Evolutionary conservation across 768 basidiomycete species (phyloP).

Genomic region (Pluteus cervinus): DNA sequence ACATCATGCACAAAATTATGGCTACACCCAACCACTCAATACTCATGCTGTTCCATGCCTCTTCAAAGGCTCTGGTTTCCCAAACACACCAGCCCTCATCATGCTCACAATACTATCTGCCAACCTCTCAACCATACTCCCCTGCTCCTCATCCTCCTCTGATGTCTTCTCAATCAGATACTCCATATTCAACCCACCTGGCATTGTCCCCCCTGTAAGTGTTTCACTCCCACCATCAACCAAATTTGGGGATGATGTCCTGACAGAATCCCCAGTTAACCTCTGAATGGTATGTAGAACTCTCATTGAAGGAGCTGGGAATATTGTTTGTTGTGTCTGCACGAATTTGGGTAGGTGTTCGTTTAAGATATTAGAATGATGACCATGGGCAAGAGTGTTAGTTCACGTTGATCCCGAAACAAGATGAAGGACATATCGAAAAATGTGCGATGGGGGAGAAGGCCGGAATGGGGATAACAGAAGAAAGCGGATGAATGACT

Average conservation of each 20-base stretch:
- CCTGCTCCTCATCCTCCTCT: constrained; percentile 44
- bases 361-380: constrained; percentile 66
- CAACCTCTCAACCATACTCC: constrained; percentile 49
- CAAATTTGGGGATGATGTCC: too few relatives aligned
- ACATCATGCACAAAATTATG: too few relatives aligned
- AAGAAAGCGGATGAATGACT: background rate
- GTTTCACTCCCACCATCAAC: background rate
- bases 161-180: constrained; percentile 55
- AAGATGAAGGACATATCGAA: too few relatives aligned
- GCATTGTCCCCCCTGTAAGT: constrained; percentile 1
- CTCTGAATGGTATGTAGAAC: too few relatives aligned
- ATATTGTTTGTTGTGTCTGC: constrained; percentile 38
- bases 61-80: constrained; percentile 50
- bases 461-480: too few relatives aligned
- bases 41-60: constrained; percentile 55
- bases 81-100: constrained; percentile 37
- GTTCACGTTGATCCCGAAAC: background rate
- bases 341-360: constrained; percentile 65
- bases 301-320: constrained; percentile 59
- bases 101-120: constrained; percentile 61
- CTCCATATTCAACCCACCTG: constrained; percentile 46
- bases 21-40: too few relatives aligned
- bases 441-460: too few relatives aligned
- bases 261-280: too few relatives aligned
- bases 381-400: constrained; percentile 31